A percentile compares a stretch with the other conserved stretches of the same genome.
These are phyloP conservation scores for Arthrobotrys pseudoclavata DNA, from an alignment of 2,329 filamentous ascomycete species.

Conservation along the genomic window DNA sequence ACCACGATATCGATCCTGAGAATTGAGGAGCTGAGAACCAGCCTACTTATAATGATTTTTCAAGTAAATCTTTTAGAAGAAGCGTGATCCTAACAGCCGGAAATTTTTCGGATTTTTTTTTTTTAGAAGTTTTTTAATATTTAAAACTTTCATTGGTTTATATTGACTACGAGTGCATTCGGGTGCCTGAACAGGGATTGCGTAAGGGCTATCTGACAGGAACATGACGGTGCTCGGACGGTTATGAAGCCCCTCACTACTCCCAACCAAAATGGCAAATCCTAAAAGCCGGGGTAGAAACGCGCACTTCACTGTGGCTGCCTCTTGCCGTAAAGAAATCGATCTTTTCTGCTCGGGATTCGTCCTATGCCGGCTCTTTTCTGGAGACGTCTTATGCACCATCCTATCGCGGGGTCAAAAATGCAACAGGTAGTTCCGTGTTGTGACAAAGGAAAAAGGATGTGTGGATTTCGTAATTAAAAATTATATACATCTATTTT, in stretches of 20 bases:
- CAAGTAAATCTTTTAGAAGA: background rate
- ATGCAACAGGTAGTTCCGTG: conserved; percentile 35
- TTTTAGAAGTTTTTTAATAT: conserved; percentile 4
- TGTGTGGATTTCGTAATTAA: background rate
- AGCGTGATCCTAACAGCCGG: conserved; percentile 4
- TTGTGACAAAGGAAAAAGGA: background rate
- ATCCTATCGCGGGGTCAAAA: conserved; percentile 46
- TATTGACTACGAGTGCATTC: conserved; percentile 7
- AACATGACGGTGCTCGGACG: conserved; percentile 13
- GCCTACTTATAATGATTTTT: conserved; percentile 13
- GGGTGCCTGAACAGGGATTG: conserved; percentile 50
- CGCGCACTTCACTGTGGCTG: conserved; percentile 38
- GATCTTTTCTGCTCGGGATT: conserved; percentile 2
- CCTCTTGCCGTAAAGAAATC: conserved; percentile 17
- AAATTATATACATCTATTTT: background rate
- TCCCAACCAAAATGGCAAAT: conserved; percentile 45
- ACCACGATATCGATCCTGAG: background rate
- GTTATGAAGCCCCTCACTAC: conserved; percentile 16
- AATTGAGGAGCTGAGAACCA: background rate
- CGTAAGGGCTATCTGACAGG: conserved; percentile 31
- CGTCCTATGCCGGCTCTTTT: conserved; percentile 8
- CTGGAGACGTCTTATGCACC: conserved; percentile 22
- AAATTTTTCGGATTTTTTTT: background rate
- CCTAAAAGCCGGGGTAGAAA: conserved; percentile 4
- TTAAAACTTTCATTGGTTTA: background rate